A percentile compares a stretch with the other conserved stretches of the same genome.
Evolutionary conservation across 2,329 filamentous ascomycete genomes (phyloP).

Genomic region (Ascochyta lentis): DNA sequence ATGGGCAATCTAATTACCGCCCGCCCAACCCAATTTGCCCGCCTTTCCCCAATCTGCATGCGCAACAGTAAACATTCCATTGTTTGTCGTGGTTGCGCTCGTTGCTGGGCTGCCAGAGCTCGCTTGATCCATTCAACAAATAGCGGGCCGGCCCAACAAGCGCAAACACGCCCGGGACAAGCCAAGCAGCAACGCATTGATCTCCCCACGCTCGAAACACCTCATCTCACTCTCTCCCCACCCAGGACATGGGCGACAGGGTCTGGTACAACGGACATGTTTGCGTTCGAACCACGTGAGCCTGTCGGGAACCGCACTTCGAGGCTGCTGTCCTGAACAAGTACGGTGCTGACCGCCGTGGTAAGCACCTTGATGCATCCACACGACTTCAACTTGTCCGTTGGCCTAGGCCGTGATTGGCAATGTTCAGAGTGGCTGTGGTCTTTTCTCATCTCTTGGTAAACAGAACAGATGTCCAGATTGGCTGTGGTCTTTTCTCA

Average conservation of each 20-base stretch:
- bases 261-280: conserved; percentile 6
- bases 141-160: neutral
- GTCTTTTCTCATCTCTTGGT: neutral
- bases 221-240: conserved; percentile 28
- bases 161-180: conserved; percentile 34
- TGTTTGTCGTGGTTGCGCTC: neutral
- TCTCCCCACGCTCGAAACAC: conserved; percentile 32
- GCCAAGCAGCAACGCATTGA: conserved; percentile 36
- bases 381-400: neutral
- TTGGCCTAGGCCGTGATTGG: neutral
- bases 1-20: conserved; percentile 15
- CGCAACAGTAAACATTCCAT: conserved; percentile 5
- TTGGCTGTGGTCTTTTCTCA: neutral
- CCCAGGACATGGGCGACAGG: conserved; percentile 14
- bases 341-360: conserved; percentile 30
- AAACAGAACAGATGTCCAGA: too few relatives aligned
- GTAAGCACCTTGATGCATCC: conserved; percentile 23
- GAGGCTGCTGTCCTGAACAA: neutral
- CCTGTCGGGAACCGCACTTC: conserved; percentile 13
- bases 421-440: neutral
- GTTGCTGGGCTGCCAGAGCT: conserved; percentile 4
- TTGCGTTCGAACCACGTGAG: conserved; percentile 4
- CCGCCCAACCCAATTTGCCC: conserved; percentile 2
- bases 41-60: neutral
- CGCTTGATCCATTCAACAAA: neutral